Base-by-base conservation (phyloP, 345 rosid genomes). In the Brassica carinata region DNA sequence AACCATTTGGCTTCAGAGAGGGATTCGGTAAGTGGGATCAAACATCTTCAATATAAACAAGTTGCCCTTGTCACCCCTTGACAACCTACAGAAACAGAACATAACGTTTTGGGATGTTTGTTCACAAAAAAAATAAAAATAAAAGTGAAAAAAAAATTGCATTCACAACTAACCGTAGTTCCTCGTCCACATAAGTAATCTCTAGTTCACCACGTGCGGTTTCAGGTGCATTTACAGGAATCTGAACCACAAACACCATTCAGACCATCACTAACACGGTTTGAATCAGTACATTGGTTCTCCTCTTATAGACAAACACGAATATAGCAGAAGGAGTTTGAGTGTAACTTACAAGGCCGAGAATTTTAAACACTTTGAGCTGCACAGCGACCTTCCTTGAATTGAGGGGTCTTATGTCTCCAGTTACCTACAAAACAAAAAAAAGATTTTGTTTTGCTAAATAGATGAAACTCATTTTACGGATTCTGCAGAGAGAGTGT, bases 41-140 rank as follows among this genome's bases (percentile, higher is more conserved):
- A 91, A 74, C 98, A 93, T 95, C 89, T 90, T 95, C 87, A 95
- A 77, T 85, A 95, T 36, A 85, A 95, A 95, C 87, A 95, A 80
- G 79, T 93, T 95, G 5, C 98, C 99, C 73, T 87, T 88, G 83
- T 93, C 98, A 31, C 99, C 99, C 73, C 98, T 90, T 40, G 98
- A 91, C 75, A 93, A 29, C 81, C 99, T 95, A 91, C 76, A 62
- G 19, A 36, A 33, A 14, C 17, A 29, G 2, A 63, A 33, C 15
- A 55, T 27, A 30, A 73, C 19, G 36, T 36, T 23, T 68, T 19
- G 13, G 14, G 5, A 58, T 79, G 1, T 70, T 70, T 48, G 13
- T 19, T 67, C 57, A 73, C 14, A n/a, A 45, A 3, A 14, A 14
- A 48, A 48, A 4, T 9, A 31, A 8, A 15, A 26, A 59, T 4